Percentiles rank a stretch among this genome's conserved stretches.
Evolutionary conservation across 1,139 yeast genomes (phyloP).

Genomic region (Saccharomyces hybrid): DNA sequence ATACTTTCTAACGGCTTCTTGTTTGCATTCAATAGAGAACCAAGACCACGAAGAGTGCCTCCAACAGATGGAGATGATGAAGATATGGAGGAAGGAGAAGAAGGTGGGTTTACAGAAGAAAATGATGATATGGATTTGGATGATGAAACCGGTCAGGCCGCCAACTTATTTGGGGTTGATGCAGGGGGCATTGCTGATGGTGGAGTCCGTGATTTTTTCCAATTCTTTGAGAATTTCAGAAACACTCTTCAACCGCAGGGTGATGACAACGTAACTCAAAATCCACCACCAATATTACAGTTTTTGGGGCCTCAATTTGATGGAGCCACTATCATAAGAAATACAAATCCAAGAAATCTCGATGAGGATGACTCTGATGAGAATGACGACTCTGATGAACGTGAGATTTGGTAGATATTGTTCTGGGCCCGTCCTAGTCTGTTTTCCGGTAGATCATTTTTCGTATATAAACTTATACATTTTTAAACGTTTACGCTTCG

Average conservation of each 20-base stretch:
- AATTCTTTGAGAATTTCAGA: conserved; percentile 21
- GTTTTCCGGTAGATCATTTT: not conserved
- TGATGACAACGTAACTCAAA: conserved; percentile 10
- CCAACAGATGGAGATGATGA: conserved; percentile 13
- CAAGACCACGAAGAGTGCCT: conserved; percentile 22
- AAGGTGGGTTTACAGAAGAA: conserved; percentile 15
- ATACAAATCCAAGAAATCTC: conserved; percentile 8
- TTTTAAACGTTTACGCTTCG: not conserved
- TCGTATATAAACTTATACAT: not conserved
- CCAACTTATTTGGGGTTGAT: conserved; percentile 12
- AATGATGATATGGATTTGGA: conserved; percentile 18
- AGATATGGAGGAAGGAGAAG: conserved; percentile 16
- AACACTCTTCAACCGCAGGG: conserved; percentile 11
- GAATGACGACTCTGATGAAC: conserved; percentile 17
- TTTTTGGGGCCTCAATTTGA: conserved; percentile 18
- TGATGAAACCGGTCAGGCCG: conserved; percentile 15
- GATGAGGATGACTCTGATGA: conserved; percentile 21
- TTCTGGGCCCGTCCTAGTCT: conserved; percentile 3
- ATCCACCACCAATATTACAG: conserved; percentile 19
- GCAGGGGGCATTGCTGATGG: conserved; percentile 17
- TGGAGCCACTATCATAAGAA: conserved; percentile 1
- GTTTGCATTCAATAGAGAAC: conserved; percentile 26
- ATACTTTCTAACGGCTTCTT: conserved; percentile 28
- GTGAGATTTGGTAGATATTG: conserved; percentile 10
- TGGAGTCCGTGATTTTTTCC: conserved; percentile 24